Base-by-base conservation (phyloP, 257 asterid species). In the Plantago elongata region DNA sequence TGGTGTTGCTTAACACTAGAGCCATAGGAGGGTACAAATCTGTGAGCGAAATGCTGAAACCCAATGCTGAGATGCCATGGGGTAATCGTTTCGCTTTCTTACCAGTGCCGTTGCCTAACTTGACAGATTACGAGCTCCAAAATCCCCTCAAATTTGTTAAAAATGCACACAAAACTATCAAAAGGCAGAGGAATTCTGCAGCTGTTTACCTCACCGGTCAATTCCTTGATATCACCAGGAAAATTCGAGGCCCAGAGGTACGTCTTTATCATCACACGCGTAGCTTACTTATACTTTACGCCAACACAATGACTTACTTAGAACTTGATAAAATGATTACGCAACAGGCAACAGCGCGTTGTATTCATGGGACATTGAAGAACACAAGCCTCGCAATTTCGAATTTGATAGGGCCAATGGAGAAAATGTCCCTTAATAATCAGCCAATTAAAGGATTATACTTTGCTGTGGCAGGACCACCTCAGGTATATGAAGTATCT, bases 81-180 rank as follows among this genome's bases (percentile, higher is more conserved):
- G 95, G 95, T 7, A 88, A 88, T 56, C 85, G 73, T 4, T 75
- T 86, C n/a, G 80, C 89, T 9, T 83, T 88, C 61, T 56, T 86
- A 55, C 88, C 72, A 2, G 69, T 86, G 52, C 17, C 80, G 0
- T 1, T 88, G 0, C 90, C 96, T 0, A 70, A 83, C 37, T 45
- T 86, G 15, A 34, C 60, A 0, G 49, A 7, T 1, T 40, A 57
- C 0, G 61, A 73, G 44, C 43, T 65, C 3, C 15, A 67, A 10
- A 56, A 79, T 46, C 93, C 95, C 0, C 80, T 86, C 44, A 9
- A 45, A 3, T 86, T 86, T 38, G 73, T 86, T 15, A 44, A 42
- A 9, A 68, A 69, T 29, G 88, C 90, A 3, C 85, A 81, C 0
- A 57, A 15, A 5, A 45, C 65, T 0, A 86, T 88, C 61, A 76